Percentiles rank a stretch among this genome's conserved stretches.
These are phyloP conservation scores for Parasitella parasitica DNA, from an alignment of 371 early-diverging fungal genomes.

Conservation along the genomic window DNA sequence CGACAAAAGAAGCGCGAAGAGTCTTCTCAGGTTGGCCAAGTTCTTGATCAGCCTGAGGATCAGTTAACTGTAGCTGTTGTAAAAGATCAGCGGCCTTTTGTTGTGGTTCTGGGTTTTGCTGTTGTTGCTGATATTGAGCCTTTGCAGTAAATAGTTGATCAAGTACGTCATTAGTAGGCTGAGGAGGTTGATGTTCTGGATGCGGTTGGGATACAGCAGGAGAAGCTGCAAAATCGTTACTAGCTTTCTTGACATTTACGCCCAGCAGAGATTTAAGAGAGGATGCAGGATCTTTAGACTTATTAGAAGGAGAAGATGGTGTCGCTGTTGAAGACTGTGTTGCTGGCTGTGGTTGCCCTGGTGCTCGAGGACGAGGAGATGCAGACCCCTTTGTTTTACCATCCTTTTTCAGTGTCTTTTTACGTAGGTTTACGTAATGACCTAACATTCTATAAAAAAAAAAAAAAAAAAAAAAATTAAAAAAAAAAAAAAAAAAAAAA, in stretches of 20 bases:
- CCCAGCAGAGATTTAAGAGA: conserved; percentile 34
- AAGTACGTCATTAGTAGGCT: conserved; percentile 2
- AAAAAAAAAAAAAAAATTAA: background rate
- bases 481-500: background rate
- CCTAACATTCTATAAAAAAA: conserved; percentile 24
- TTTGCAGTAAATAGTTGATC: conserved; percentile 13
- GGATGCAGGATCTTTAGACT: conserved; percentile 18
- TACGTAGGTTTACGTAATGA: conserved; percentile 31
- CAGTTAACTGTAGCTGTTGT: background rate
- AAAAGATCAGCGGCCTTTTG: conserved; percentile 3
- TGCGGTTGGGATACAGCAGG: conserved; percentile 17
- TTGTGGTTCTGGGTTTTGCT: background rate
- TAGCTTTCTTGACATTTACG: background rate
- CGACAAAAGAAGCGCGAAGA: conserved; percentile 23
- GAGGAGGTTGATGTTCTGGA: conserved; percentile 20
- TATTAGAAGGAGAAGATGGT: background rate
- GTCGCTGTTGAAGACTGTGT: background rate
- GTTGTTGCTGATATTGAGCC: conserved; percentile 8
- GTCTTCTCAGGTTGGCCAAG: background rate
- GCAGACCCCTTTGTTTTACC: conserved; percentile 9
- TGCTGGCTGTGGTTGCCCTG: background rate
- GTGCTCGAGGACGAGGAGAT: background rate
- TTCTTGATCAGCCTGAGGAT: background rate
- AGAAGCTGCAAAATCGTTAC: conserved; percentile 8
- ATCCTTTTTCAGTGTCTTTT: conserved; percentile 22